Evolutionary conservation across 2,329 filamentous ascomycete genomes (phyloP).

Genomic region (Hypoxylon rubiginosum): DNA sequence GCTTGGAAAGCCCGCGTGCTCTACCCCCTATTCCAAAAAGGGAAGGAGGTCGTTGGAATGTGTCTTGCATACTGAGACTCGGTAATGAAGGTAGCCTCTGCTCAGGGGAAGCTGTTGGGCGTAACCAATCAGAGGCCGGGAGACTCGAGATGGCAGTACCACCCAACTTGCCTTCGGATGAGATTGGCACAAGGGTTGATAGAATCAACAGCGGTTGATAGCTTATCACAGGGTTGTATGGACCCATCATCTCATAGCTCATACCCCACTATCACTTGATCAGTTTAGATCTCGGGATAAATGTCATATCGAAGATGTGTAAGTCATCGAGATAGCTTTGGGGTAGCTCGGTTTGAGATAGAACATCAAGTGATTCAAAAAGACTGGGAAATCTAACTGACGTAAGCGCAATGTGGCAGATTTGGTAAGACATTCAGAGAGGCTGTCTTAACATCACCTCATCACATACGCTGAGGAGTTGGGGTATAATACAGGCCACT

Average conservation of each 20-base stretch:
- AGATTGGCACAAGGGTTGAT: conserved; percentile 34
- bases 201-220: too few relatives aligned
- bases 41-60: conserved; percentile 48
- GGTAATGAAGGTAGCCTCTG: conserved; percentile 44
- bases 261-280: conserved; percentile 51
- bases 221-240: conserved; percentile 49
- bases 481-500: conserved; percentile 23
- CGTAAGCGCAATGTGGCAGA: conserved; percentile 32
- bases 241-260: conserved; percentile 41
- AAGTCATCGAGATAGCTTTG: conserved; percentile 21
- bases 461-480: not conserved
- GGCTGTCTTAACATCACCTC: conserved; percentile 25
- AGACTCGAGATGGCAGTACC: conserved; percentile 34
- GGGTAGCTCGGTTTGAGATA: conserved; percentile 23
- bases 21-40: conserved; percentile 44
- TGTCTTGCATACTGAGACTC: conserved; percentile 45
- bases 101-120: conserved; percentile 45
- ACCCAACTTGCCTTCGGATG: conserved; percentile 31
- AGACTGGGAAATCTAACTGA: conserved; percentile 16
- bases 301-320: conserved; percentile 39
- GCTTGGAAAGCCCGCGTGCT: conserved; percentile 40
- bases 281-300: conserved; percentile 45
- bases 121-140: conserved; percentile 42
- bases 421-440: conserved; percentile 32
- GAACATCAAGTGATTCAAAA: conserved; percentile 34